Percentiles rank a stretch among this genome's conserved stretches.
These are phyloP conservation scores for Clarireedia monteithiana DNA, from an alignment of 2,329 filamentous ascomycete genomes.

Conservation along the genomic window DNA sequence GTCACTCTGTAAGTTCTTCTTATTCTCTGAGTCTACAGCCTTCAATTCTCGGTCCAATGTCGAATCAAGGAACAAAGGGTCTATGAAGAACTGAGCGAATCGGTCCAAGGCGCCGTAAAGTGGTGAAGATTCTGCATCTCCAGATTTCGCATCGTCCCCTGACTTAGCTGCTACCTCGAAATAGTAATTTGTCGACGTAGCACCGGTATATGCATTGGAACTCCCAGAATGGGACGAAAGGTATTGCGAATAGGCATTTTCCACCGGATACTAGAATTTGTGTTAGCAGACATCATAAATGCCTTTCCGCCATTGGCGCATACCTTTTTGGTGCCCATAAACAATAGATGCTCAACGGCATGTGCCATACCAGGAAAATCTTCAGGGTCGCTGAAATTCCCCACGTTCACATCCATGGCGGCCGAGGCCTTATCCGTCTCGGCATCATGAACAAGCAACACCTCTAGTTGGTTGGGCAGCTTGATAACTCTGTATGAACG, in stretches of 20 bases:
- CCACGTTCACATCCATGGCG: conserved; percentile 90
- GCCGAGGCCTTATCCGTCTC: conserved; percentile 96
- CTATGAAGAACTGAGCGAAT: conserved; percentile 70
- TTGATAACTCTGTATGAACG: conserved; percentile 81
- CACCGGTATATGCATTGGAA: conserved; percentile 90
- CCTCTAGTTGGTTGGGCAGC: conserved; percentile 84
- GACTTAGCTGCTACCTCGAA: conserved; percentile 87
- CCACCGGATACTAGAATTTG: conserved; percentile 63
- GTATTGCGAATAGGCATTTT: conserved; percentile 94
- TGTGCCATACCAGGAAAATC: conserved; percentile 94
- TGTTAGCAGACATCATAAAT: conserved; percentile 12
- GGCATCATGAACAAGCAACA: conserved; percentile 83
- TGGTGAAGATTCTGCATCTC: conserved; percentile 51
- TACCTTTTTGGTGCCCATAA: conserved; percentile 97
- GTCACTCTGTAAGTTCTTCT: conserved; percentile 71
- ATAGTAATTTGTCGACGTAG: conserved; percentile 94
- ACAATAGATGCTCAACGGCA: conserved; percentile 71
- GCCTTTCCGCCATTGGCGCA: conserved; percentile 11
- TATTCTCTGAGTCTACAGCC: conserved; percentile 72
- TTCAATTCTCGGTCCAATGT: conserved; percentile 63
- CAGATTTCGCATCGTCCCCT: conserved; percentile 54
- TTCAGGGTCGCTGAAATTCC: conserved; percentile 85
- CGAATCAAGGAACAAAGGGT: conserved; percentile 61
- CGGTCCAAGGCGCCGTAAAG: conserved; percentile 65
- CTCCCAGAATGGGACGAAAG: conserved; percentile 82